A percentile compares a stretch with the other conserved stretches of the same genome.
Conservation (phyloP, 1,284 basidiomycete species). For the Coniferiporia weirii region DNA sequence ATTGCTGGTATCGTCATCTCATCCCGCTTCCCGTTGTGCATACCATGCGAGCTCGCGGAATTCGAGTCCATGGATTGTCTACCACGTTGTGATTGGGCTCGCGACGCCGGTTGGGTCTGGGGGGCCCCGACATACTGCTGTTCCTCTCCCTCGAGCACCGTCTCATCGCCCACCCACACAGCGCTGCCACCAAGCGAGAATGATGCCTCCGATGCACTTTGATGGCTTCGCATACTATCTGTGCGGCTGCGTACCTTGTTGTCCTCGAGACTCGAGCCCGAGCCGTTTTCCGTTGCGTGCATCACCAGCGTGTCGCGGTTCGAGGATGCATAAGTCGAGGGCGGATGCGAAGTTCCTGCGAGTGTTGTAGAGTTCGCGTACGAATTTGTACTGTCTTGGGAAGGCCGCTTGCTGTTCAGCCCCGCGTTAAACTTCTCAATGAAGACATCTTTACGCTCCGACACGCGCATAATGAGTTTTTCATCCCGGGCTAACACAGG, state of each 20-base stretch:
- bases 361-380: not conserved
- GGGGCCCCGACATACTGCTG: conserved; percentile 21
- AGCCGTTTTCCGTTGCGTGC: conserved; percentile 36
- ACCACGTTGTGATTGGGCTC: conserved; percentile 37
- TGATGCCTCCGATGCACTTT: conserved; percentile 45
- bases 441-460: conserved; percentile 90
- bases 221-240: conserved; percentile 24
- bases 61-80: conserved; percentile 68
- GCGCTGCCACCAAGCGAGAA: conserved; percentile 71
- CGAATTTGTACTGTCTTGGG: conserved; percentile 1
- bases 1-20: conserved; percentile 32
- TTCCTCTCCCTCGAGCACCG: conserved; percentile 32
- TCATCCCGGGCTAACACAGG: conserved; percentile 78
- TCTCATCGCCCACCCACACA: conserved; percentile 75
- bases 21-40: conserved; percentile 19
- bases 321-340: not conserved
- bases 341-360: not conserved
- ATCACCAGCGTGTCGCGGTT: conserved; percentile 11
- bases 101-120: conserved; percentile 30
- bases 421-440: conserved; percentile 66
- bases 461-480: conserved; percentile 83
- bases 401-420: conserved; percentile 10
- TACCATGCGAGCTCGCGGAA: conserved; percentile 53
- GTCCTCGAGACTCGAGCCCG: conserved; percentile 62
- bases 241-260: conserved; percentile 40